phyloP scores from a whole-genome alignment of 768 basidiomycete genomes.

The Amanita pseudoporphyria region DNA sequence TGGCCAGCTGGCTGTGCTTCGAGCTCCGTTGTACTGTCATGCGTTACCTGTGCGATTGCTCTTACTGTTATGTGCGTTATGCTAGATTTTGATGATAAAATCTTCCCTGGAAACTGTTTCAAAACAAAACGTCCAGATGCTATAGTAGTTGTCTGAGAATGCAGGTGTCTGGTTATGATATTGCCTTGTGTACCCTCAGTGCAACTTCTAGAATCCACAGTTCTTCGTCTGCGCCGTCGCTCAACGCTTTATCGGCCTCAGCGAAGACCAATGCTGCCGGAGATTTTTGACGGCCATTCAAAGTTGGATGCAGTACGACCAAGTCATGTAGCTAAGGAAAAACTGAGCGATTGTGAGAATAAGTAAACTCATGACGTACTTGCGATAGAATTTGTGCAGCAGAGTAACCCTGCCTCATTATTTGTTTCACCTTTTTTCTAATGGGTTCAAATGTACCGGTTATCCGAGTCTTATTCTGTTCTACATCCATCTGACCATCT shows the following conservation, averaged over 20 bases:
- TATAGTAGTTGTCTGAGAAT: too few species aligned
- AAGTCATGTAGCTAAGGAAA: constrained; percentile 76
- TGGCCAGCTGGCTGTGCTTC: constrained; percentile 9
- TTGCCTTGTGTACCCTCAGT: constrained; percentile 62
- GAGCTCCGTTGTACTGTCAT: constrained; percentile 11
- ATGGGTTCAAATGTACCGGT: constrained; percentile 49
- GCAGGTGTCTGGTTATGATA: constrained; percentile 18
- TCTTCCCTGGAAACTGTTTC: not conserved
- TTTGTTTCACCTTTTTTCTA: constrained; percentile 57
- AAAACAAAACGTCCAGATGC: too few species aligned
- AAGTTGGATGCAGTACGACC: constrained; percentile 70
- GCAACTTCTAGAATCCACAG: constrained; percentile 88
- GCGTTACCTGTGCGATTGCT: constrained; percentile 15
- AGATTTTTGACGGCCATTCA: constrained; percentile 76
- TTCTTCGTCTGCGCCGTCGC: constrained; percentile 96
- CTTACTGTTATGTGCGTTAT: not conserved
- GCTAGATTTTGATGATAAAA: constrained; percentile 1
- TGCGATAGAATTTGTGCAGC: constrained; percentile 84
- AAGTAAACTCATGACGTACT: constrained; percentile 34
- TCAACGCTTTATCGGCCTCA: constrained; percentile 92
- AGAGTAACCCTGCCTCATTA: constrained; percentile 88
- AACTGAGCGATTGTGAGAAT: constrained; percentile 4
- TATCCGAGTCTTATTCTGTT: constrained; percentile 32
- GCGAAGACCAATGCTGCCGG: constrained; percentile 76
- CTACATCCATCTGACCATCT: constrained; percentile 34